Conservation (phyloP, 73 alveolate genomes). For the Blepharisma japonicum region DNA sequence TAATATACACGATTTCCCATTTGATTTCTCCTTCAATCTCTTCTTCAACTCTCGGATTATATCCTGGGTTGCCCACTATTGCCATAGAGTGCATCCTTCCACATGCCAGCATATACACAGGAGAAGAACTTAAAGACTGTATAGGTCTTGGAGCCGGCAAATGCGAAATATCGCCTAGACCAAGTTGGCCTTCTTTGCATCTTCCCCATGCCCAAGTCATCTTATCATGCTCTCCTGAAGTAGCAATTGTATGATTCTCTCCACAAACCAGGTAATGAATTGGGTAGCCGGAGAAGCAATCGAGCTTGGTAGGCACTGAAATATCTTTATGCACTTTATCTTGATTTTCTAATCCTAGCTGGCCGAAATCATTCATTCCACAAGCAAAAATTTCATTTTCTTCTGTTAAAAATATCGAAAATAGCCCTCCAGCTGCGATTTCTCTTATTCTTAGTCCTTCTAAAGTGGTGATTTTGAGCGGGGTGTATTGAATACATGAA, state of each 20-base stretch:
- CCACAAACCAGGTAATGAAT: slow-evolving; percentile 79
- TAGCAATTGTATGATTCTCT: slow-evolving; percentile 89
- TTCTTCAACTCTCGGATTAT: too few species aligned
- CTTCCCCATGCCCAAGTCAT: slow-evolving; percentile 95
- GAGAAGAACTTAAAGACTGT: slow-evolving; percentile 61
- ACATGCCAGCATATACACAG: slow-evolving; percentile 75
- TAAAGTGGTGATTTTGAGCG: slow-evolving; percentile 56
- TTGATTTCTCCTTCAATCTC: too few species aligned
- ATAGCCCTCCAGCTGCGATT: slow-evolving; percentile 75
- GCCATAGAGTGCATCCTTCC: slow-evolving; percentile 89
- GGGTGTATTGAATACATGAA: slow-evolving; percentile 65
- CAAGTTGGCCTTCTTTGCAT: slow-evolving; percentile 86
- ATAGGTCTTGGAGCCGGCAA: slow-evolving; percentile 82
- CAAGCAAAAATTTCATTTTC: slow-evolving; percentile 85
- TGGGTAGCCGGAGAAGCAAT: slow-evolving; percentile 73
- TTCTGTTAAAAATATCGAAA: slow-evolving; percentile 69
- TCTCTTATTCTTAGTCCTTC: slow-evolving; percentile 50
- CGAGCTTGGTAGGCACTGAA: slow-evolving; percentile 73
- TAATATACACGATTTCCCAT: too few species aligned
- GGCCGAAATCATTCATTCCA: slow-evolving; percentile 91
- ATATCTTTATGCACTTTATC: slow-evolving; percentile 61
- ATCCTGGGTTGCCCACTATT: slow-evolving; percentile 48
- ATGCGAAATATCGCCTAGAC: slow-evolving; percentile 76
- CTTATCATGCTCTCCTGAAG: slow-evolving; percentile 66
- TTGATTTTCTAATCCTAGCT: slow-evolving; percentile 78